A percentile compares a stretch with the other conserved stretches of the same genome.
Evolutionary conservation across 495 filamentous ascomycete genomes (phyloP).

Genomic region (Hypoxylon crocopeplum): DNA sequence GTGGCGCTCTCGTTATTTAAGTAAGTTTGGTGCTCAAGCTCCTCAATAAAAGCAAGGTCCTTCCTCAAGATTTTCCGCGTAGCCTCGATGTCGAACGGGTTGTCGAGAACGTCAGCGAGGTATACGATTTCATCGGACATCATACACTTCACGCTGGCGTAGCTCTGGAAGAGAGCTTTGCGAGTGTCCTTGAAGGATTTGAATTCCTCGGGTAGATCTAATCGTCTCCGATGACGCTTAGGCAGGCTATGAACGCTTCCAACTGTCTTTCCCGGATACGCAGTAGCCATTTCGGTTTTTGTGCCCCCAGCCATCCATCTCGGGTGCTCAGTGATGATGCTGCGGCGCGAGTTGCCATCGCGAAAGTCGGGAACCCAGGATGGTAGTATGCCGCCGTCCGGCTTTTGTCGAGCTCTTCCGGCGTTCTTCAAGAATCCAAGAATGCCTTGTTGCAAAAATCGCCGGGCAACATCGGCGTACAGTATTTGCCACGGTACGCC

Average conservation of each 20-base stretch:
- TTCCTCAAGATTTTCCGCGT: constrained; percentile 11
- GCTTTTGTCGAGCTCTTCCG: constrained; percentile 9
- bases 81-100: constrained; percentile 1
- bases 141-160: constrained; percentile 10
- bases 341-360: constrained; percentile 3
- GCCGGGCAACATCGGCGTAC: constrained; percentile 24
- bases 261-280: not conserved
- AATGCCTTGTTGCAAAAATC: constrained; percentile 15
- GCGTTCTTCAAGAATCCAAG: constrained; percentile 23
- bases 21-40: constrained; percentile 3
- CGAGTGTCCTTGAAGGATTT: constrained; percentile 10
- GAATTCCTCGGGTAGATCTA: constrained; percentile 14
- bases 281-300: too few relatives aligned
- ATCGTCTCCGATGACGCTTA: constrained; percentile 5
- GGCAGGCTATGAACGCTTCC: constrained; percentile 14
- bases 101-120: constrained; percentile 11
- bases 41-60: constrained; percentile 7
- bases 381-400: constrained; percentile 8
- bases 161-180: constrained; percentile 26
- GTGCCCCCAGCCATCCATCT: constrained; percentile 7
- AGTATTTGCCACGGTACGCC: constrained; percentile 23
- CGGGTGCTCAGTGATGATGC: constrained; percentile 4
- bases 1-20: constrained; percentile 9
- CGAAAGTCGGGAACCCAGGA: constrained; percentile 25
- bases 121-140: constrained; percentile 31